Evolutionary conservation across 2,329 filamentous ascomycete species (phyloP).

Genomic region (Triangularia setosa): DNA sequence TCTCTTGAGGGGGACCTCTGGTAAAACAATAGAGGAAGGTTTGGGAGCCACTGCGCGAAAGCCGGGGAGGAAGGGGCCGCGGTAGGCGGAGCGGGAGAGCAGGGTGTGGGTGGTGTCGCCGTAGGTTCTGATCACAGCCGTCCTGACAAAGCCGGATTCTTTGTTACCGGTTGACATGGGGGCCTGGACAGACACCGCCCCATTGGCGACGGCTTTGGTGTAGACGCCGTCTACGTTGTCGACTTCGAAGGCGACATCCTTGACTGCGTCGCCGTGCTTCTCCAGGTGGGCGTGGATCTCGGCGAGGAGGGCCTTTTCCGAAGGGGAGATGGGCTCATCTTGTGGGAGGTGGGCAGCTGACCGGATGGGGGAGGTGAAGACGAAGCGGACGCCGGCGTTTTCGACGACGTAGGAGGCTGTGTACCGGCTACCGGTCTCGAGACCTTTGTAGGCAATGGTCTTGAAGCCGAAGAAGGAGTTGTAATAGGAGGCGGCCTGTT

Average conservation of each 20-base stretch:
- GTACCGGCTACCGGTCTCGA: slow-evolving; percentile 80
- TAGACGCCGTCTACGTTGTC: slow-evolving; percentile 84
- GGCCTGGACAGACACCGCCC: slow-evolving; percentile 58
- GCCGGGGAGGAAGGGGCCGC: slow-evolving; percentile 76
- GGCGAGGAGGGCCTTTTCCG: slow-evolving; percentile 61
- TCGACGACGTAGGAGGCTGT: slow-evolving; percentile 80
- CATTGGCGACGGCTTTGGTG: slow-evolving; percentile 62
- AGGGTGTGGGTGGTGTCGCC: slow-evolving; percentile 94
- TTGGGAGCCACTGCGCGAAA: slow-evolving; percentile 56
- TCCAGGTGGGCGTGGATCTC: slow-evolving; percentile 82
- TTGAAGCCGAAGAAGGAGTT: slow-evolving; percentile 82
- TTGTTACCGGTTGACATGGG: slow-evolving; percentile 56
- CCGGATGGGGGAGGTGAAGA: slow-evolving; percentile 77
- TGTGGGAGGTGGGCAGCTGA: slow-evolving; percentile 50
- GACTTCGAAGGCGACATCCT: slow-evolving; percentile 93
- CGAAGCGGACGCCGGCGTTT: slow-evolving; percentile 73
- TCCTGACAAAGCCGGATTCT: slow-evolving; percentile 61
- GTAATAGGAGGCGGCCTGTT: slow-evolving; percentile 89
- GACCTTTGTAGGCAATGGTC: slow-evolving; percentile 75
- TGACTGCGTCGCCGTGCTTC: slow-evolving; percentile 87
- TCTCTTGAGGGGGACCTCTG: slow-evolving; percentile 62
- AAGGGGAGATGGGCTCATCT: slow-evolving; percentile 57
- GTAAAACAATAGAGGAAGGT: slow-evolving; percentile 44
- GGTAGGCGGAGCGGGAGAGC: slow-evolving; percentile 68
- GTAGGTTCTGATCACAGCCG: slow-evolving; percentile 84